Conservation (phyloP, 805 yeast genomes). For the Yarrowia keelungensis region DNA sequence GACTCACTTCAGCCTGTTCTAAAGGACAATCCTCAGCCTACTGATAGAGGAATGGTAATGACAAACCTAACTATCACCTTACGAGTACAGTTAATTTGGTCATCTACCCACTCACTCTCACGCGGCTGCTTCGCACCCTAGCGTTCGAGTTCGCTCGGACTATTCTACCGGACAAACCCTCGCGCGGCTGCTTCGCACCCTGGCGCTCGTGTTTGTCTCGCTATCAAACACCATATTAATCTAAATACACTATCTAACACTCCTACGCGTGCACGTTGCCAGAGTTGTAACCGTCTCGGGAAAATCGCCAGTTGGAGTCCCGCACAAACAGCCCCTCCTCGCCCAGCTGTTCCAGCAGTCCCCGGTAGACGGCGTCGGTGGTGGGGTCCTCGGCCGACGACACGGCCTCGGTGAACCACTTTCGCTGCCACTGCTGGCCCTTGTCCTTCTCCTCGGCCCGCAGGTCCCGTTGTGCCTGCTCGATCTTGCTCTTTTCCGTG, state of each 20-base stretch:
- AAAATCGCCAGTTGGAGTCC: conserved; percentile 45
- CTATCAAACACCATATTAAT: conserved; percentile 14
- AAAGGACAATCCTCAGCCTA: no score
- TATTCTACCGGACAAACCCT: no score
- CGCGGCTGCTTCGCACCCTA: no score
- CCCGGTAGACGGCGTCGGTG: conserved; percentile 40
- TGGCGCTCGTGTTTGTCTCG: no score
- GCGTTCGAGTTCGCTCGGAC: no score
- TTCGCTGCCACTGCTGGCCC: conserved; percentile 73
- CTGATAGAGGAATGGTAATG: no score
- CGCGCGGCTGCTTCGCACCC: no score
- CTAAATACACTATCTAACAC: conserved; percentile 17
- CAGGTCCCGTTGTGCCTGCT: conserved; percentile 82
- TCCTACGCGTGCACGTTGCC: conserved; percentile 43
- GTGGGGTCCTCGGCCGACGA: conserved; percentile 41
- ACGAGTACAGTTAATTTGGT: no score
- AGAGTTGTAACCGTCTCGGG: conserved; percentile 41
- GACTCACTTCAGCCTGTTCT: no score
- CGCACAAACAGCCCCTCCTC: conserved; percentile 44
- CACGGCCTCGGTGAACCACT: conserved; percentile 69
- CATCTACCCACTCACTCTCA: no score
- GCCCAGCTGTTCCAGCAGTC: conserved; percentile 40
- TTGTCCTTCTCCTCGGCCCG: conserved; percentile 73
- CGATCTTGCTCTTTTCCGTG: conserved; percentile 76
- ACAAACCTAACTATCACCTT: no score